Evolutionary conservation across 108 stramenopile species (phyloP).

Genomic region (Cyclotella choctawhatcheeana): DNA sequence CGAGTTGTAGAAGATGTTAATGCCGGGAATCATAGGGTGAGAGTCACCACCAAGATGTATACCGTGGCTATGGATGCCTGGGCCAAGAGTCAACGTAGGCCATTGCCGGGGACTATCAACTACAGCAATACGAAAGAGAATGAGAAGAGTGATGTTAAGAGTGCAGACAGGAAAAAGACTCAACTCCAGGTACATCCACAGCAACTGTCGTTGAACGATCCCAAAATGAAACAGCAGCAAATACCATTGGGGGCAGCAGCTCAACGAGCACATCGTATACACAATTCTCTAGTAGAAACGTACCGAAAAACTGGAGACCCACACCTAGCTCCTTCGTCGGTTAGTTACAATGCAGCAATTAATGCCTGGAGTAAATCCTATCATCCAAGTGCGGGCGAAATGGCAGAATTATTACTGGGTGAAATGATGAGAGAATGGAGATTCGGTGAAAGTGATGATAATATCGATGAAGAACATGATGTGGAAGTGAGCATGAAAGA

Average conservation of each 20-base stretch:
- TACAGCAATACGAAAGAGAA: background rate
- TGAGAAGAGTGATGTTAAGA: background rate
- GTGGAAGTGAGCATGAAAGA: background rate
- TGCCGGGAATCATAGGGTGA: conserved; percentile 28
- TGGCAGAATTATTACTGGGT: conserved; percentile 62
- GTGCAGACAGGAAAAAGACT: conserved; percentile 1
- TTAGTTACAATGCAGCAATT: conserved; percentile 69
- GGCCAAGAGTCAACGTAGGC: conserved; percentile 61
- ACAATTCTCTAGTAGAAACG: conserved; percentile 54
- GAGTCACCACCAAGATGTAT: conserved; percentile 34
- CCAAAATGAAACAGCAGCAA: background rate
- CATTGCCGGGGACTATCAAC: conserved; percentile 15
- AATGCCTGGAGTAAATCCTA: conserved; percentile 72
- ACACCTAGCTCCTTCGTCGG: conserved; percentile 55
- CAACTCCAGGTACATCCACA: conserved; percentile 6
- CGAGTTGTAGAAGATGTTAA: conserved; percentile 71
- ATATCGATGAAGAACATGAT: conserved; percentile 7
- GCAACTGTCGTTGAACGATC: background rate
- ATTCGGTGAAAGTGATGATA: conserved; percentile 22
- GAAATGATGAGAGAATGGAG: conserved; percentile 63
- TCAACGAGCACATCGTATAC: conserved; percentile 68
- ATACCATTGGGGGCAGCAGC: conserved; percentile 56
- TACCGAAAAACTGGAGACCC: conserved; percentile 52
- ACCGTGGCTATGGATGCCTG: conserved; percentile 69
- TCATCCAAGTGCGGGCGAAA: conserved; percentile 48